Evolutionary conservation across 2,329 filamentous ascomycete genomes (phyloP).

Genomic region (Tolypocladium ovalisporum): DNA sequence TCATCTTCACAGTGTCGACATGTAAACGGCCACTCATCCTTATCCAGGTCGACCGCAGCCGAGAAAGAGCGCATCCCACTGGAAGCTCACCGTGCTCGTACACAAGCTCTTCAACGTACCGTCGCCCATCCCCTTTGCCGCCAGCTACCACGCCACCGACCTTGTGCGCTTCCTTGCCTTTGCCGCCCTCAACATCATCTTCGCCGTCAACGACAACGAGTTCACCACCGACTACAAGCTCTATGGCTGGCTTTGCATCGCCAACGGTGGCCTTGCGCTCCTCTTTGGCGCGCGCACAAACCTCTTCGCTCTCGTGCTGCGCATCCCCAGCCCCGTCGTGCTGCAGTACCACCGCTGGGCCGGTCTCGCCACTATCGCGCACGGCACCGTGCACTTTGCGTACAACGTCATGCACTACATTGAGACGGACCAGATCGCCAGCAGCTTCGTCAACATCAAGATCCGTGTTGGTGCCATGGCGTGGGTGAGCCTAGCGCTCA

Average conservation of each 20-base stretch:
- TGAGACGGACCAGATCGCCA: constrained; percentile 9
- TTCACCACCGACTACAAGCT: constrained; percentile 14
- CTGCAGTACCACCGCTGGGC: constrained; percentile 12
- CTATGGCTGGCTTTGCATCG: constrained; percentile 15
- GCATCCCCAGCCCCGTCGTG: constrained; percentile 9
- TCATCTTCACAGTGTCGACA: background rate
- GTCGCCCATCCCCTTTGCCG: background rate
- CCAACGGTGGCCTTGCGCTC: constrained; percentile 13
- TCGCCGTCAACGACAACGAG: constrained; percentile 9
- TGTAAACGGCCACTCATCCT: background rate
- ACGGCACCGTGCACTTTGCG: constrained; percentile 11
- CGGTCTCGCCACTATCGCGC: constrained; percentile 10
- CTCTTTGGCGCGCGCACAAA: constrained; percentile 12
- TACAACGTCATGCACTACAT: constrained; percentile 11
- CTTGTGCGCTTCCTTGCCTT: constrained; percentile 9
- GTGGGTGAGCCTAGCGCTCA: constrained; percentile 8
- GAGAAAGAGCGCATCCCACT: background rate
- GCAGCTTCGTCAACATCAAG: constrained; percentile 3
- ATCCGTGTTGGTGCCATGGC: constrained; percentile 12
- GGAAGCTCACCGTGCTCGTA: background rate
- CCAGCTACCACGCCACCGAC: constrained; percentile 6
- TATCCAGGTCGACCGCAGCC: background rate
- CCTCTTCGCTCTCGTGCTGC: constrained; percentile 9
- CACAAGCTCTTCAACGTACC: background rate
- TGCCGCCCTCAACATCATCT: constrained; percentile 11